Conservation (phyloP, 2,329 filamentous ascomycete genomes). For the Epicoccum sorghinum region DNA sequence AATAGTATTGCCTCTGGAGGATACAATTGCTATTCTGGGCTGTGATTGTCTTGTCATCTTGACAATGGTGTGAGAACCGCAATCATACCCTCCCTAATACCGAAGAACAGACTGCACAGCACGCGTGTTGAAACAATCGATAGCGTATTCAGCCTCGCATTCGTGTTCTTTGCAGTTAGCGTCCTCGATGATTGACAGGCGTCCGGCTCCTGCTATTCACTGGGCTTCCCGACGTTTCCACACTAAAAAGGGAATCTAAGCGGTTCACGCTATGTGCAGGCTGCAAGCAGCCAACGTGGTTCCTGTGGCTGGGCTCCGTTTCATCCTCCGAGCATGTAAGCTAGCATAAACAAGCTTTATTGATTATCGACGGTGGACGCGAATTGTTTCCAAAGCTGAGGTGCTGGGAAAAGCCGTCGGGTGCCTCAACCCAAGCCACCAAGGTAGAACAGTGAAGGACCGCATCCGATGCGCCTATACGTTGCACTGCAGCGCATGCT, state of each 20-base stretch:
- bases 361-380: constrained; percentile 26
- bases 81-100: constrained; percentile 3
- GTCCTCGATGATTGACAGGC: constrained; percentile 15
- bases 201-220: constrained; percentile 13
- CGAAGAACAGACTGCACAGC: constrained; percentile 5
- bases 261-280: constrained; percentile 12
- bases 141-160: constrained; percentile 18
- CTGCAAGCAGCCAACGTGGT: constrained; percentile 14
- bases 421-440: constrained; percentile 9
- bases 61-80: constrained; percentile 1
- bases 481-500: constrained; percentile 3
- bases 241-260: constrained; percentile 15
- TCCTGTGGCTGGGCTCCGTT: constrained; percentile 22
- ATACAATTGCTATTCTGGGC: constrained; percentile 7
- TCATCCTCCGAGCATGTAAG: constrained; percentile 24
- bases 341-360: constrained; percentile 40
- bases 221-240: constrained; percentile 10
- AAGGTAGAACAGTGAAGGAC: constrained; percentile 12
- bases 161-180: constrained; percentile 9
- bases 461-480: constrained; percentile 7
- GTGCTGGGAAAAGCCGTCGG: constrained; percentile 21
- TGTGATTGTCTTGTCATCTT: not conserved
- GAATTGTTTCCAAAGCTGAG: constrained; percentile 21
- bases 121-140: constrained; percentile 20
- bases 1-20: not conserved